phyloP scores from a whole-genome alignment of 2,329 filamentous ascomycete genomes.

The Fusarium acutatum region DNA sequence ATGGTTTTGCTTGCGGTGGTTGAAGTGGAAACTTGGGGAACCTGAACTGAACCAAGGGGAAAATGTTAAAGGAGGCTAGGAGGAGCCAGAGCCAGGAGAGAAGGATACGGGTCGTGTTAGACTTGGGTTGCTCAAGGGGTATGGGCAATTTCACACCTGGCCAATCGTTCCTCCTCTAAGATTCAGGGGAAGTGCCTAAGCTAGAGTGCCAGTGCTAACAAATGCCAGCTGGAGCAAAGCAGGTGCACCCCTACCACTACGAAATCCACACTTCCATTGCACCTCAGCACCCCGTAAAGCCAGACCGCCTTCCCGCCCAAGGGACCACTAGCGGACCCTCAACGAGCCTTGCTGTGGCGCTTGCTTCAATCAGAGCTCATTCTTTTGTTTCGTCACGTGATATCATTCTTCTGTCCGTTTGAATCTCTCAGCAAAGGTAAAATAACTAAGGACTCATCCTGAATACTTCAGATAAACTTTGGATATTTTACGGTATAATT shows the following conservation, averaged over 20 bases:
- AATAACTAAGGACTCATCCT: not conserved
- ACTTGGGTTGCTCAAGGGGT: constrained; percentile 39
- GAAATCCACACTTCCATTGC: constrained; percentile 29
- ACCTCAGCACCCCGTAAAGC: constrained; percentile 31
- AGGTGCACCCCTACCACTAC: constrained; percentile 22
- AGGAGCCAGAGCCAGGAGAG: constrained; percentile 38
- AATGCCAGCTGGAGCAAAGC: constrained; percentile 8
- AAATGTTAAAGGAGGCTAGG: constrained; percentile 46
- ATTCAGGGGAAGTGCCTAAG: constrained; percentile 42
- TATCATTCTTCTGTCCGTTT: not conserved
- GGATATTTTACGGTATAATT: too few relatives aligned
- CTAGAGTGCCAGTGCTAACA: constrained; percentile 21
- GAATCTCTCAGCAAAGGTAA: not conserved
- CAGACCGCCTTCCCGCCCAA: constrained; percentile 41
- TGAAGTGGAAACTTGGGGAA: constrained; percentile 41
- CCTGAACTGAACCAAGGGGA: constrained; percentile 41
- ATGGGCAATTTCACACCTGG: constrained; percentile 46
- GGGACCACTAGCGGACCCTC: constrained; percentile 33
- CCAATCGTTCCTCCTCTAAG: constrained; percentile 44
- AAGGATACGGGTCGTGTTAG: constrained; percentile 40
- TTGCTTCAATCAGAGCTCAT: constrained; percentile 25
- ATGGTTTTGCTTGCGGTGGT: constrained; percentile 42
- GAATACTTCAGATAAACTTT: not conserved
- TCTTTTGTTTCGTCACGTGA: constrained; percentile 32
- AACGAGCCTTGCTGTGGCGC: constrained; percentile 23